These are phyloP conservation scores for Heliocybe sulcata DNA, from an alignment of 1,284 basidiomycete species.

Conservation along the genomic window DNA sequence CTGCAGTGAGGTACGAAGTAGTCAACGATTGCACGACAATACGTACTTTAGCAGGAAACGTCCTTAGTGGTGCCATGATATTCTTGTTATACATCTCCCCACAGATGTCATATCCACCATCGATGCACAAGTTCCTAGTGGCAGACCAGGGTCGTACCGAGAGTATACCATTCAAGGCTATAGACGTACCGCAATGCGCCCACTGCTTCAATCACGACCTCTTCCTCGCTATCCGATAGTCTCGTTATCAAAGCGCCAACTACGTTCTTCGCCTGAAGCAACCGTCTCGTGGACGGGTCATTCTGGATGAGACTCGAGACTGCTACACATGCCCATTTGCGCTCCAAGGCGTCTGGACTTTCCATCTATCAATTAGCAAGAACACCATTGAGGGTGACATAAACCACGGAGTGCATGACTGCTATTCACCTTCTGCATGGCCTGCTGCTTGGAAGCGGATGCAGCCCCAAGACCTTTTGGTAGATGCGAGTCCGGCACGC, in stretches of 20 bases:
- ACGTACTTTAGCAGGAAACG: constrained; percentile 68
- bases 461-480: constrained; percentile 71
- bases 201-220: constrained; percentile 80
- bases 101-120: constrained; percentile 90
- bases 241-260: constrained; percentile 82
- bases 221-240: constrained; percentile 78
- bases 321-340: constrained; percentile 91
- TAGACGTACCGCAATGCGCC: constrained; percentile 69
- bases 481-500: constrained; percentile 86
- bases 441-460: constrained; percentile 67
- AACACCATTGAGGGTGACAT: background rate
- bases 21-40: background rate
- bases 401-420: background rate
- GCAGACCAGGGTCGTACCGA: background rate
- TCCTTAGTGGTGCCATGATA: constrained; percentile 68
- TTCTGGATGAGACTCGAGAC: constrained; percentile 86
- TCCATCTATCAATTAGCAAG: constrained; percentile 46
- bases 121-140: constrained; percentile 83
- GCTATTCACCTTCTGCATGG: constrained; percentile 67
- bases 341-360: constrained; percentile 66
- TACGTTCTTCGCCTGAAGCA: constrained; percentile 87
- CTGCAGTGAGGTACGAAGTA: constrained; percentile 1
- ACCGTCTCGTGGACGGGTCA: constrained; percentile 79
- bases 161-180: background rate
- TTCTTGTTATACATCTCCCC: constrained; percentile 97